These are phyloP conservation scores for Biscogniauxia mediterranea DNA, from an alignment of 2,329 filamentous ascomycete genomes.

Conservation along the genomic window DNA sequence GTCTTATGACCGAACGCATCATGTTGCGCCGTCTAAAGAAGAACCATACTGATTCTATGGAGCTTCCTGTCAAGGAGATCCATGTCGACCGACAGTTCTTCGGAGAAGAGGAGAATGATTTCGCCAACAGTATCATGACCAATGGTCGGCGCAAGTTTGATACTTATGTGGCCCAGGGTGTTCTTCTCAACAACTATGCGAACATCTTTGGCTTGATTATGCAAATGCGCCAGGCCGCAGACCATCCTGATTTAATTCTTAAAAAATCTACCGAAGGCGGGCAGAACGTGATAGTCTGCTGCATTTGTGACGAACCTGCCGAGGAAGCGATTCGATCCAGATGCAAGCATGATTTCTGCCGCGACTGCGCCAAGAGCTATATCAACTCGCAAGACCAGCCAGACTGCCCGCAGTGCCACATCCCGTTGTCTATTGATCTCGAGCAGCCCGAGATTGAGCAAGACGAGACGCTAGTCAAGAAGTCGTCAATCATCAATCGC, in stretches of 20 bases:
- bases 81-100: conserved; percentile 94
- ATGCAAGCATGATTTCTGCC: conserved; percentile 92
- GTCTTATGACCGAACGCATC: conserved; percentile 85
- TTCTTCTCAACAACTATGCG: conserved; percentile 95
- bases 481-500: conserved; percentile 95
- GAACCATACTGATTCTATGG: conserved; percentile 92
- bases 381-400: conserved; percentile 73
- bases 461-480: conserved; percentile 82
- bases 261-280: conserved; percentile 84
- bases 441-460: conserved; percentile 96
- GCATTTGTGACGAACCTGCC: conserved; percentile 93
- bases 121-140: conserved; percentile 93
- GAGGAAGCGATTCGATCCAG: conserved; percentile 91
- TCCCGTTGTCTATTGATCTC: conserved; percentile 83
- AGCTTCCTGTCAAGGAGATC: conserved; percentile 92
- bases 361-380: conserved; percentile 76
- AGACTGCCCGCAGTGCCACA: conserved; percentile 90
- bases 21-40: conserved; percentile 96
- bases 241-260: conserved; percentile 90
- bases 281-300: conserved; percentile 87
- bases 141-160: conserved; percentile 87
- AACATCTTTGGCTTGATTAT: conserved; percentile 99
- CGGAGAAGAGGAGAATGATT: conserved; percentile 92
- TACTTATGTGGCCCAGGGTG: conserved; percentile 91
- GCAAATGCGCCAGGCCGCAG: conserved; percentile 98